Evolutionary conservation across 2,329 filamentous ascomycete species (phyloP), one percentile per base, ranked within the genome.

Genomic region (Epichloe gansuensis): DNA sequence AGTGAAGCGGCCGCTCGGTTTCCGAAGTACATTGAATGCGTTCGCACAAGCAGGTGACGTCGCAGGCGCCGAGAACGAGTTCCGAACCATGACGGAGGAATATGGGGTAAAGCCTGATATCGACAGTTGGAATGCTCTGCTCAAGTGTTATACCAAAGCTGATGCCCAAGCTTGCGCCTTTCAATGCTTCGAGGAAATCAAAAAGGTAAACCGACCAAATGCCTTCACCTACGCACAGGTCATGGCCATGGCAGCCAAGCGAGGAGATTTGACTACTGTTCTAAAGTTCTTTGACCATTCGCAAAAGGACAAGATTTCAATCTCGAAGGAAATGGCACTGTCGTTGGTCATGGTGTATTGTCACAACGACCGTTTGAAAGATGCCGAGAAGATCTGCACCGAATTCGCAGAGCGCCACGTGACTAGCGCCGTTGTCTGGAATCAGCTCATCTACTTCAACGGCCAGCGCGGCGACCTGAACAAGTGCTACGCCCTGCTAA

Each of bases 191-290:
- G 74, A 81, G 17, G 68, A 75, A 9, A 74, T 93, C 56, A 73
- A 58, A 59, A 64, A 55, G 60, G 69, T 54, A 35, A 60, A 80
- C 3, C 60, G 66, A 23, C 83, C 86, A 0, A 78, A 87, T 63
- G 61, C 69, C 0, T 75, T 79, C 59, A 86, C 83, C 0, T 89
- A 88, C 59, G 80, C 78, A 3, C 85, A 83, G 5, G 69, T 95
- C 56, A 86, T 95, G 78, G 76, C 80, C 25, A 74, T 94, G 60
- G 80, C 80, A 49, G 82, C 83, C 15, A 74, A 74, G 13, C 76
- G 80, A 58, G 89, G 90, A 23, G 89, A 96, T 62, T 68, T 90
- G 2, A 78, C 84, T 23, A 77, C 78, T 50, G 81, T 86, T 1
- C 71, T 84, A 25, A 74, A 82, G 23, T 66, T 95, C 15, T 81